phyloP scores from a whole-genome alignment of 306 rosid genomes.

The Geum urbanum region DNA sequence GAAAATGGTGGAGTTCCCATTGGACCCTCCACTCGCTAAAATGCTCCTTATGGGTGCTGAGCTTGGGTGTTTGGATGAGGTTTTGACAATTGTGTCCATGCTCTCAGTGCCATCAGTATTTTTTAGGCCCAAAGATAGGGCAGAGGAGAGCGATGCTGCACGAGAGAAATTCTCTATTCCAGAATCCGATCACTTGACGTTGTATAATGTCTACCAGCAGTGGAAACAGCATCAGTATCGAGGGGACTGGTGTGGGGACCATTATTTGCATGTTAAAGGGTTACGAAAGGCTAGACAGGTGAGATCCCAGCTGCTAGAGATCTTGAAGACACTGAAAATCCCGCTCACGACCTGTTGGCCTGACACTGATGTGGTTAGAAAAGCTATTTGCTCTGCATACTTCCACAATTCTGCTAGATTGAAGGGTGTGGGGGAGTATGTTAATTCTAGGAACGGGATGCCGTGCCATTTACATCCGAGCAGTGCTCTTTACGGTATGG shows the following conservation, averaged over 20 bases:
- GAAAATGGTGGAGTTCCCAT: slow-evolving; percentile 98
- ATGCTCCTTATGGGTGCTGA: slow-evolving; percentile 91
- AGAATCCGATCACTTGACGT: slow-evolving; percentile 87
- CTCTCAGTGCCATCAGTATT: slow-evolving; percentile 97
- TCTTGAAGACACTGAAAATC: slow-evolving; percentile 77
- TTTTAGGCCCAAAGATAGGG: slow-evolving; percentile 92
- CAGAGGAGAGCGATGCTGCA: slow-evolving; percentile 97
- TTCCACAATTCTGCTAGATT: slow-evolving; percentile 86
- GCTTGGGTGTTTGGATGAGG: slow-evolving; percentile 79
- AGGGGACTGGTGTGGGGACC: slow-evolving; percentile 98
- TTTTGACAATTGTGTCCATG: slow-evolving; percentile 91
- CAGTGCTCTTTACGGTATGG: slow-evolving; percentile 97
- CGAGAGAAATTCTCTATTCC: slow-evolving; percentile 88
- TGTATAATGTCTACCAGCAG: slow-evolving; percentile 89
- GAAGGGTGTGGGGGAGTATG: slow-evolving; percentile 96
- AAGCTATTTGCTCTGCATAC: slow-evolving; percentile 94
- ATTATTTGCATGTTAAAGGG: slow-evolving; percentile 88
- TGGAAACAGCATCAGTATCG: slow-evolving; percentile 95
- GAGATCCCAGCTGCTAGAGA: slow-evolving; percentile 86
- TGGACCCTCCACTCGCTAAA: slow-evolving; percentile 98
- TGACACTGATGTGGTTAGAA: slow-evolving; percentile 78
- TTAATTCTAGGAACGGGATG: slow-evolving; percentile 80
- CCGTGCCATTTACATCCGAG: slow-evolving; percentile 96
- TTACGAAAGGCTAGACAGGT: slow-evolving; percentile 92
- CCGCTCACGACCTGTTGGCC: slow-evolving; percentile 74